Percentiles rank a stretch among this genome's conserved stretches.
These are phyloP conservation scores for Benincasa hispida DNA, from an alignment of 306 rosid genomes.

Conservation along the genomic window DNA sequence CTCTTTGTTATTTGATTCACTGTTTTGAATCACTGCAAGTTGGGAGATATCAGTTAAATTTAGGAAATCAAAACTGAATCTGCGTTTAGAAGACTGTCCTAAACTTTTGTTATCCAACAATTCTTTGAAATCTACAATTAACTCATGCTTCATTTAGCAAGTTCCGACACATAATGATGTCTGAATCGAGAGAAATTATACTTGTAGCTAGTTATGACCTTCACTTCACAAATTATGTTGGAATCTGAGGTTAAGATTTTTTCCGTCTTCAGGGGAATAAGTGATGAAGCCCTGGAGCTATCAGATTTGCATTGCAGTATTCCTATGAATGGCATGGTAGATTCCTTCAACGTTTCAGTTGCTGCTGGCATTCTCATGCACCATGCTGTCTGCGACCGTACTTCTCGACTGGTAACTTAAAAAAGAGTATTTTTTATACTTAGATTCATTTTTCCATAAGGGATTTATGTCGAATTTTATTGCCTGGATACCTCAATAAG, in stretches of 20 bases:
- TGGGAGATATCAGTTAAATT: background rate
- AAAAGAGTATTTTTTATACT: background rate
- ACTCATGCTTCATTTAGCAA: background rate
- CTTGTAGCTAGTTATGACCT: background rate
- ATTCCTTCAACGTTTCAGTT: constrained; percentile 90
- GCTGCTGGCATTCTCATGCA: constrained; percentile 96
- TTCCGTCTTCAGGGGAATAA: constrained; percentile 56
- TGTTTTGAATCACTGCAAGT: background rate
- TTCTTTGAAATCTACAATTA: background rate
- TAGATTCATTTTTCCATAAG: background rate
- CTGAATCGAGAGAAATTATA: background rate
- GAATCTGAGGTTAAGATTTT: background rate
- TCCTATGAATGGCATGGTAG: constrained; percentile 95
- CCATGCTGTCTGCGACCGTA: constrained; percentile 80
- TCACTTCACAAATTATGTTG: background rate
- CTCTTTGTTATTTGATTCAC: background rate
- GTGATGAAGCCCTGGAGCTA: constrained; percentile 70
- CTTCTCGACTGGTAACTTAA: constrained; percentile 53
- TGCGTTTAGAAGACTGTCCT: background rate
- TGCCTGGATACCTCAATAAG: background rate
- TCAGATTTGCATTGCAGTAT: constrained; percentile 80
- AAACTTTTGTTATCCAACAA: background rate
- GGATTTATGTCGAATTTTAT: background rate
- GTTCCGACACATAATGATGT: background rate
- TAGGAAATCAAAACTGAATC: background rate